phyloP scores from a whole-genome alignment of 805 yeast genomes.

The Wickerhamomyces subpelliculosus region DNA sequence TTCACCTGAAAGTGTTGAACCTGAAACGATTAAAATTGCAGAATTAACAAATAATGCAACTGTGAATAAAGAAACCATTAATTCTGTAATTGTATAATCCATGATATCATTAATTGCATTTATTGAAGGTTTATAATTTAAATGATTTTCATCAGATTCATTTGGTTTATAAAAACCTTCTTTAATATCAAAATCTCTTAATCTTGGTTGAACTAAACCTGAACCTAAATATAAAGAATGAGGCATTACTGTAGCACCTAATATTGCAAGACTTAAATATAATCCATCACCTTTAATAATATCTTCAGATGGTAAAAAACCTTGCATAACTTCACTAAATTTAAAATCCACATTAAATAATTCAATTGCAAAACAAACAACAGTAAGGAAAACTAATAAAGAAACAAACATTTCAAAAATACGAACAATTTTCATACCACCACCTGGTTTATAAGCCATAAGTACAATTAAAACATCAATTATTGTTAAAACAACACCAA shows the following conservation, averaged over 20 bases:
- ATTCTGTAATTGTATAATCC: constrained; percentile 75
- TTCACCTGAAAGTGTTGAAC: constrained; percentile 66
- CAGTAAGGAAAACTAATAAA: constrained; percentile 70
- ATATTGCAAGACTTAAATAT: constrained; percentile 73
- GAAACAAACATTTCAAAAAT: constrained; percentile 80
- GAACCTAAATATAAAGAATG: constrained; percentile 85
- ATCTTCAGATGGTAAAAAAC: constrained; percentile 51
- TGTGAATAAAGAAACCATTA: constrained; percentile 74
- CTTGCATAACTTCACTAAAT: constrained; percentile 57
- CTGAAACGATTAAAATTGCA: constrained; percentile 84
- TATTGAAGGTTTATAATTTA: constrained; percentile 65
- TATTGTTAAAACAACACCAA: constrained; percentile 81
- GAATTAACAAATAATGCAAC: constrained; percentile 89
- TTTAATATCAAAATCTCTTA: constrained; percentile 69
- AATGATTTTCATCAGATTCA: constrained; percentile 27
- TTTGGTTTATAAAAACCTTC: constrained; percentile 50
- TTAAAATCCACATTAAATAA: constrained; percentile 57
- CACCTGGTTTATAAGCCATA: constrained; percentile 81
- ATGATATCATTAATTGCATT: constrained; percentile 78
- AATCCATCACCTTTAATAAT: constrained; percentile 59
- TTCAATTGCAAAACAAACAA: constrained; percentile 77
- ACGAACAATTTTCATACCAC: constrained; percentile 71
- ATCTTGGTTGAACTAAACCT: constrained; percentile 80
- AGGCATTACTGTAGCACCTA: constrained; percentile 96
- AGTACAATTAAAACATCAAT: constrained; percentile 81